Conservation (phyloP, 2,329 filamentous ascomycete genomes). For the Ophiostoma perfectum region DNA sequence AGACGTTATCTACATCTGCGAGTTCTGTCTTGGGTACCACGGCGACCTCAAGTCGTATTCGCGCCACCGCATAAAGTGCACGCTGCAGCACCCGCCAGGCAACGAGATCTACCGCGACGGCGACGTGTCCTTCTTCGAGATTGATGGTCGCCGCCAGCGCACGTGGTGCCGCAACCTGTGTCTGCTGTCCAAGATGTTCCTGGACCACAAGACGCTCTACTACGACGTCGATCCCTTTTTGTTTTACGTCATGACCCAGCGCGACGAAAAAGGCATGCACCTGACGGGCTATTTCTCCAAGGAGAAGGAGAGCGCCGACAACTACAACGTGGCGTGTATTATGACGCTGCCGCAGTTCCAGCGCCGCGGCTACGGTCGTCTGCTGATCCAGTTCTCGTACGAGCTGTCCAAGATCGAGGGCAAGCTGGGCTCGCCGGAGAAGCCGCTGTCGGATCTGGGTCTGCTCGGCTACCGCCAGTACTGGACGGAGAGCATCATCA, state of each 20-base stretch:
- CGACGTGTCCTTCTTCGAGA: slow-evolving; percentile 92
- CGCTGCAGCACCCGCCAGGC: slow-evolving; percentile 83
- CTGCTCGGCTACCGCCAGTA: slow-evolving; percentile 92
- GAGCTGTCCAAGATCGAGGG: slow-evolving; percentile 92
- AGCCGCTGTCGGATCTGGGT: slow-evolving; percentile 89
- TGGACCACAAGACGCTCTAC: slow-evolving; percentile 97
- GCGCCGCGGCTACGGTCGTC: slow-evolving; percentile 83
- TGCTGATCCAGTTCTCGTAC: slow-evolving; percentile 96
- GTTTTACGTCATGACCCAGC: slow-evolving; percentile 95
- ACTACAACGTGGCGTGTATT: slow-evolving; percentile 98
- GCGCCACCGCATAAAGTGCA: slow-evolving; percentile 85
- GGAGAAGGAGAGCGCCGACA: slow-evolving; percentile 94
- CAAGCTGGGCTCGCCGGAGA: slow-evolving; percentile 93
- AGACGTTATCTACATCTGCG: slow-evolving; percentile 92
- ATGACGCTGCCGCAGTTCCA: slow-evolving; percentile 94
- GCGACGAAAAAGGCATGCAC: slow-evolving; percentile 84
- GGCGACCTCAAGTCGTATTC: slow-evolving; percentile 75
- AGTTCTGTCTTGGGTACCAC: slow-evolving; percentile 92
- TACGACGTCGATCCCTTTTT: slow-evolving; percentile 99
- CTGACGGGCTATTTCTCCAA: slow-evolving; percentile 99
- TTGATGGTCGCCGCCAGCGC: slow-evolving; percentile 86
- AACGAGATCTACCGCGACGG: slow-evolving; percentile 98
- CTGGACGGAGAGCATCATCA: slow-evolving; percentile 93
- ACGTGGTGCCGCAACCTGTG: slow-evolving; percentile 97
- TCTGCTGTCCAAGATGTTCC: slow-evolving; percentile 88